Conservation (phyloP, 305 asterid species). For the Plantago lanceolata region DNA sequence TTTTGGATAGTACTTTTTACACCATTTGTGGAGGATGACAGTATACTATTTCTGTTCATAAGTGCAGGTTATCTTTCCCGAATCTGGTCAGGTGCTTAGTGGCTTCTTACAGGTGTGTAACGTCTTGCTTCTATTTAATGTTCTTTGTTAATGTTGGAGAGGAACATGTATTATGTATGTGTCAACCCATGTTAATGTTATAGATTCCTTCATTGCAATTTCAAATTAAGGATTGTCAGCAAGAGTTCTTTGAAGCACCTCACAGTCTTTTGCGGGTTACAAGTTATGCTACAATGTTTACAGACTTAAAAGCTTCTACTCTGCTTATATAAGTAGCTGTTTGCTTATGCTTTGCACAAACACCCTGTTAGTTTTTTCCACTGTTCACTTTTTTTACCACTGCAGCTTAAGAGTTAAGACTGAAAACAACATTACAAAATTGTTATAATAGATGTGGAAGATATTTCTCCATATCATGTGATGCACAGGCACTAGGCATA, state of each 20-base stretch:
- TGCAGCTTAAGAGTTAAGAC: not conserved
- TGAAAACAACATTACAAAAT: not conserved
- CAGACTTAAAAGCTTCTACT: not conserved
- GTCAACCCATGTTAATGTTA: not conserved
- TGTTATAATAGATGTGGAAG: constrained; percentile 17
- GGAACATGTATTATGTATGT: not conserved
- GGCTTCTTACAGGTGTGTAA: constrained; percentile 8
- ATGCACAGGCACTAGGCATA: constrained; percentile 14
- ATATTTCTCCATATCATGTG: not conserved
- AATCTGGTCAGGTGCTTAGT: not conserved
- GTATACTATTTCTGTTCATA: not conserved
- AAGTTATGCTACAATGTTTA: not conserved
- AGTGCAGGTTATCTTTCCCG: constrained; percentile 4
- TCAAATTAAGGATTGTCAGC: not conserved
- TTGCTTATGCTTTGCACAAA: not conserved
- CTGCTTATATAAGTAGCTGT: no score
- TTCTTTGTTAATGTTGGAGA: not conserved
- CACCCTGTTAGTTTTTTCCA: not conserved
- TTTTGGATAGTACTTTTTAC: not conserved
- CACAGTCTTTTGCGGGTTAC: not conserved
- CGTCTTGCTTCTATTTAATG: constrained; percentile 3
- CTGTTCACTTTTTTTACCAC: not conserved
- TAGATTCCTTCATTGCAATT: not conserved
- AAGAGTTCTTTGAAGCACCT: not conserved
- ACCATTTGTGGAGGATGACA: not conserved